Evolutionary conservation across 306 rosid species (phyloP), one percentile per base, ranked within the genome.

Genomic region (Hippophae rhamnoides): DNA sequence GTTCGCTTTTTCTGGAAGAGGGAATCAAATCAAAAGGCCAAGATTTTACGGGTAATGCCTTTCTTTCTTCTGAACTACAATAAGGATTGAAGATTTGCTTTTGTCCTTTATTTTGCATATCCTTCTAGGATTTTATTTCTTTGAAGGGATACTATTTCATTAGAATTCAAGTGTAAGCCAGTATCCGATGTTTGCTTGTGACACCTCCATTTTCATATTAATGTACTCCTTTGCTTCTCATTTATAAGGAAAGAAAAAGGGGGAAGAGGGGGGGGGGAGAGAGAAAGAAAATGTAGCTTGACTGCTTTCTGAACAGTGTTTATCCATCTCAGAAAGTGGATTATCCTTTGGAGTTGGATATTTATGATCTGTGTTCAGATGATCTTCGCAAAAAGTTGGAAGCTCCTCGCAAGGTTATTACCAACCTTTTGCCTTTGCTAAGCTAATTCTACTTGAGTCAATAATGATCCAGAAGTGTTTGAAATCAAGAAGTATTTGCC

Each of bases 1-100:
- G 99, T 93, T 47, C 96, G 97, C 56, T 93, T 93, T 76, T 93
- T 93, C 82, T 93, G 99, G 99, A 93, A 93, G 86, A 86, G 99
- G 75, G 99, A 93, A 69, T 86, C 99, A 52, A 88, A 93, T 71
- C 97, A 93, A 58, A 93, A 93, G 80, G 99, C 99, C 69, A 93
- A 93, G 82, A 93, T 93, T 81, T 82, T 93, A 75, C 79, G 99
- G 82, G 99, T 93, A 77, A 76, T 55, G 60, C 62, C 74, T 56
- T 27, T 27, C 61, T 50, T 18, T 7, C 38, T 56, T 49, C 12
- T 10, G 23, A 52, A 10, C 3, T 56, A 58, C 31, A 50, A 18
- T 51, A 52, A 31, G 52, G 12, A 31, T 31, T 31, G 38, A 31
- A 31, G 38, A 31, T 31, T 31, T 31, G 23, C 38, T 31, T 1